Percentiles rank a stretch among this genome's conserved stretches.
phyloP scores from a whole-genome alignment of 176 grass and related monocot genomes.

The Leersia perrieri region DNA sequence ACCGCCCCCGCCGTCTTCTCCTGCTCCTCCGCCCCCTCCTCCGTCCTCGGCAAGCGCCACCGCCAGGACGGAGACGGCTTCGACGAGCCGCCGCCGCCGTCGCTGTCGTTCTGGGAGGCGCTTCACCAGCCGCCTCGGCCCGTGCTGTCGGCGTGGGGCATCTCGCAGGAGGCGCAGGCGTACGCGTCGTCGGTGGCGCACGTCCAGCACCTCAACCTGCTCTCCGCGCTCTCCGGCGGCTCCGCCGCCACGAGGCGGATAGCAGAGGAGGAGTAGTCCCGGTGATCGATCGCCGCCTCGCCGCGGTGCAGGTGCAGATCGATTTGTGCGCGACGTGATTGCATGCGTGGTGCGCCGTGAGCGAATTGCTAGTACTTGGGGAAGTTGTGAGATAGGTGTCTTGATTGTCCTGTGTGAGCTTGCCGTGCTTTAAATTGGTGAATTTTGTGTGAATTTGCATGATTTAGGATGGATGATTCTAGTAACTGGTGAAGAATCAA shows the following conservation, averaged over 20 bases:
- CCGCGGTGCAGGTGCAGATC: not conserved
- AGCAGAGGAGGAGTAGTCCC: constrained; percentile 38
- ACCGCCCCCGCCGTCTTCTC: constrained; percentile 78
- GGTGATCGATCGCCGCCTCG: constrained; percentile 41
- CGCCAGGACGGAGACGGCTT: constrained; percentile 32
- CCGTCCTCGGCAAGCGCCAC: constrained; percentile 41
- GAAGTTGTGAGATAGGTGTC: not conserved
- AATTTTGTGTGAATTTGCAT: constrained; percentile 22
- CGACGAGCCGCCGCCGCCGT: constrained; percentile 27
- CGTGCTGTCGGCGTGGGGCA: constrained; percentile 36
- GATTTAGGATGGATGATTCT: not conserved
- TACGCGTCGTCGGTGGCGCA: constrained; percentile 61
- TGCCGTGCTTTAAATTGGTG: constrained; percentile 22
- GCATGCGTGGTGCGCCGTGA: not conserved
- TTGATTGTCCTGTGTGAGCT: not conserved
- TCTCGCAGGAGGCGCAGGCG: constrained; percentile 44
- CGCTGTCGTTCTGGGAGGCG: constrained; percentile 44
- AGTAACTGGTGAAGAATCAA: not conserved
- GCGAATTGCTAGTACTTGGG: not conserved
- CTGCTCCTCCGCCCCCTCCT: constrained; percentile 44
- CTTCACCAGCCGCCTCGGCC: constrained; percentile 39
- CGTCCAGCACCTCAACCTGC: constrained; percentile 61
- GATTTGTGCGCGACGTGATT: not conserved
- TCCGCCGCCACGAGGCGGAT: constrained; percentile 20
- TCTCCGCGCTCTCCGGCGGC: constrained; percentile 45